Evolutionary conservation across 2,329 filamentous ascomycete genomes (phyloP).

Genomic region (Claviceps pazoutovae): DNA sequence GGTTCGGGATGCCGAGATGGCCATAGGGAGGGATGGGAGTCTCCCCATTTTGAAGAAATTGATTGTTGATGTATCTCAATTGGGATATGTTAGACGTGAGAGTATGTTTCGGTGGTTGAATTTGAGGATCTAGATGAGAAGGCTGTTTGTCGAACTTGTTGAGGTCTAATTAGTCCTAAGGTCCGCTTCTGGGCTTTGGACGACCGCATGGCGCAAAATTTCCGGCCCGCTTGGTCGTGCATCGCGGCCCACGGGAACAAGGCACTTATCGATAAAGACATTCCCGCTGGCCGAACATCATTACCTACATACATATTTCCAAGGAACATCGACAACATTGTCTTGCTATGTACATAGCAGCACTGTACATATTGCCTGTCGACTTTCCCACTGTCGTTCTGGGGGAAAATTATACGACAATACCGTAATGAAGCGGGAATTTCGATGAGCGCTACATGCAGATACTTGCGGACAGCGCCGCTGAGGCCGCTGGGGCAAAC

Average conservation of each 20-base stretch:
- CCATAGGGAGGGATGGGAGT: constrained; percentile 14
- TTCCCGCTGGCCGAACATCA: neutral
- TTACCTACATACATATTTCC: neutral
- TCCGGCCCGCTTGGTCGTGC: constrained; percentile 4
- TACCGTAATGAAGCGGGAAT: constrained; percentile 6
- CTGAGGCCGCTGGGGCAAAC: constrained; percentile 4
- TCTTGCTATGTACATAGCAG: neutral
- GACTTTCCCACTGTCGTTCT: neutral
- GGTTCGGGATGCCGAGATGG: constrained; percentile 17
- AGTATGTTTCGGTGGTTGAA: neutral
- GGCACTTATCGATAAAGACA: constrained; percentile 6
- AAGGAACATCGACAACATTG: neutral
- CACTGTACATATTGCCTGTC: neutral
- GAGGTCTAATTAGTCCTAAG: neutral
- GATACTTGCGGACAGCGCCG: constrained; percentile 8
- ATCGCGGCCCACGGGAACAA: neutral
- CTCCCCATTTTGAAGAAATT: constrained; percentile 14
- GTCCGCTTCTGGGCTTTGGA: neutral
- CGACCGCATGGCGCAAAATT: constrained; percentile 11
- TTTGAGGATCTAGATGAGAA: neutral
- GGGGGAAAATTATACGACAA: neutral
- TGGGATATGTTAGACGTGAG: too few relatives aligned
- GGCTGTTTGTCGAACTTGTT: neutral
- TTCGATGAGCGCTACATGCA: constrained; percentile 10
- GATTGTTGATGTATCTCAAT: too few relatives aligned